Base-by-base conservation (phyloP, 75 land plant genomes). In the Ceratopteris richardii region DNA sequence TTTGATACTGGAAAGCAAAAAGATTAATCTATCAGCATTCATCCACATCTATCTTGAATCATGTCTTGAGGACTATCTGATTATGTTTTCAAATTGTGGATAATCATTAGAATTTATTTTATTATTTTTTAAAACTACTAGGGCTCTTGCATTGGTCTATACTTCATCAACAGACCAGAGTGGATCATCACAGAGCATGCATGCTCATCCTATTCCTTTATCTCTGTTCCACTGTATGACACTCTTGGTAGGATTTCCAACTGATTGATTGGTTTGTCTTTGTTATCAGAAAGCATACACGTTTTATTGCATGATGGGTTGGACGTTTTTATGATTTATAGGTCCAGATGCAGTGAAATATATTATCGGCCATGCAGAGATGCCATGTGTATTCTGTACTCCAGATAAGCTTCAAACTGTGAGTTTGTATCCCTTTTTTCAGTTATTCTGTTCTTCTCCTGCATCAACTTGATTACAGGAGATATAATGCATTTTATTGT, bases 161-260 rank as follows among this genome's bases (percentile, higher is more conserved):
- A 95, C 53, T 86, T 95, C 58, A 80, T 90, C 67, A 95, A 95
- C 64, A 67, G 97, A 37, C 85, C 99, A n/a, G 99, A 95, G 63
- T 95, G 99, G 99, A 51, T 87, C 21, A 76, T 95, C 56, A 71
- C 82, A 54, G 99, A 95, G 53, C 88, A 91, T 67, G 99, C 99
- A 6, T 95, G 99, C 63, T 65, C 86, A 29, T 90, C 99, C 56
- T 90, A 86, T 70, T 95, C 99, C 12, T 87, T 51, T 54, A 61
- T 84, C n/a, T 90, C 96, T 36, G 99, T 95, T 42, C 99, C 99
- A 43, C 66, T 95, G 42, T 95, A 95, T 69, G 99, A 95, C 56
- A 90, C 99, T 51, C 84, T 95, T 54, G 98, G 98, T 94, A 61
- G 37, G 73, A 46, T 58, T 17, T 33, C 37, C 3, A 9, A 3